Conservation (phyloP, 2,329 filamentous ascomycete species). For the Nothopassalora personata region DNA sequence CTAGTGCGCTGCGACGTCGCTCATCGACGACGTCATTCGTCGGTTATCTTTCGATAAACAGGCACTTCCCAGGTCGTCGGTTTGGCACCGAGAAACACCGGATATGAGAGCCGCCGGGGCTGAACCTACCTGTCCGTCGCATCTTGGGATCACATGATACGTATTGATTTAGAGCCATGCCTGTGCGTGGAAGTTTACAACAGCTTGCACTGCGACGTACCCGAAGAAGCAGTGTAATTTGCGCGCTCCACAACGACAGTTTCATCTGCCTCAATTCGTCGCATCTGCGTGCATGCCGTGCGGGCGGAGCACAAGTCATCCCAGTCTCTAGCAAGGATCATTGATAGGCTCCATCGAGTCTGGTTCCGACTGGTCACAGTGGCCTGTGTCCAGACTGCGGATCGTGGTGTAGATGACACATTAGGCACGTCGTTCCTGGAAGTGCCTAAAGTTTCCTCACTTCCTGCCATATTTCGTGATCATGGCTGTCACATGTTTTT, state of each 20-base stretch:
- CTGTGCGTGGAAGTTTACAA: background rate
- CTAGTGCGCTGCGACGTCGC: background rate
- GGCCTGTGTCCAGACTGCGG: background rate
- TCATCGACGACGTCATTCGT: background rate
- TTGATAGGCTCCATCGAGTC: constrained; percentile 5
- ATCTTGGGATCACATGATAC: background rate
- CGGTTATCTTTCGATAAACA: background rate
- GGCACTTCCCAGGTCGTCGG: background rate
- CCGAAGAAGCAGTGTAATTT: background rate
- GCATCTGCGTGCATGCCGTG: background rate
- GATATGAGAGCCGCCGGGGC: background rate
- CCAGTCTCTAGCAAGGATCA: constrained; percentile 1
- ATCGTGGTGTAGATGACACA: constrained; percentile 11
- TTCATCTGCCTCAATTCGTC: background rate
- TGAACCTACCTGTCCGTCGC: background rate
- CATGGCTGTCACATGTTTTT: too few species aligned
- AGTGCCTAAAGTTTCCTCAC: background rate
- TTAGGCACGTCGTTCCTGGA: background rate
- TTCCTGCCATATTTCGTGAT: background rate
- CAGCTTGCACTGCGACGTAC: background rate
- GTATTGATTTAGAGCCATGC: background rate
- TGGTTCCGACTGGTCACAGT: constrained; percentile 10
- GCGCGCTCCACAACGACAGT: background rate
- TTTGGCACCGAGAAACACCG: background rate
- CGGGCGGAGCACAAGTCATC: constrained; percentile 1